These are phyloP conservation scores for Zizania palustris DNA, from an alignment of 202 grass and related monocot genomes.

Conservation along the genomic window DNA sequence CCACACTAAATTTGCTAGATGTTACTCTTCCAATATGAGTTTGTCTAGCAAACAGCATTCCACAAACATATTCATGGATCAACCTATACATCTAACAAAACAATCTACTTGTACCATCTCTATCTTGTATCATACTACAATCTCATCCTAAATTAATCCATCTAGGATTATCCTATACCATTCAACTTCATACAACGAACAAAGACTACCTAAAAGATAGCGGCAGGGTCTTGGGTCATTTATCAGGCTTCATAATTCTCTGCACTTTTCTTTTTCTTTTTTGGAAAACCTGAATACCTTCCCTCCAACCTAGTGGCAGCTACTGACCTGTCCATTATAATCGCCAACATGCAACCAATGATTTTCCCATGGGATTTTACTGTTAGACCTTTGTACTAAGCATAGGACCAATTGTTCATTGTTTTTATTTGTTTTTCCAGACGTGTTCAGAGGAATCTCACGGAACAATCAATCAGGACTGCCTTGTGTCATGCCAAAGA, in stretches of 20 bases:
- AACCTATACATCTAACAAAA: too few species aligned
- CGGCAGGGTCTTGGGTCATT: not conserved
- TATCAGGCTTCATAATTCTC: not conserved
- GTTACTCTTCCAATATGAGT: too few species aligned
- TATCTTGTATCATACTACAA: too few species aligned
- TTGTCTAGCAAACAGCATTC: too few species aligned
- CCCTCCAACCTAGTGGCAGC: too few species aligned
- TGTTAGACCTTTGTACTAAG: not conserved
- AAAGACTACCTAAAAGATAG: not conserved
- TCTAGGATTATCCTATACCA: too few species aligned
- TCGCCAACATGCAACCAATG: not conserved
- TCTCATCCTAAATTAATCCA: too few species aligned
- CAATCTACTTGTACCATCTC: too few species aligned
- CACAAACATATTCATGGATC: too few species aligned
- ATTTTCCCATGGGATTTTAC: not conserved
- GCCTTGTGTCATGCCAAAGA: conserved; percentile 59
- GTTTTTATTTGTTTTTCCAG: conserved; percentile 40
- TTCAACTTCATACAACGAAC: too few species aligned
- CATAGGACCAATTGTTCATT: not conserved
- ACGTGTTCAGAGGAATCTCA: conserved; percentile 82
- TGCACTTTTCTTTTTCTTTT: not conserved
- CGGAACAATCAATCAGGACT: conserved; percentile 39
- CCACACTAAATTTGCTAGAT: too few species aligned
- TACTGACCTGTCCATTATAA: not conserved
- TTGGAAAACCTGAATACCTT: too few species aligned